Percentiles rank a stretch among this genome's conserved stretches.
These are phyloP conservation scores for Sapria himalayana DNA, from an alignment of 345 rosid species.

Conservation along the genomic window DNA sequence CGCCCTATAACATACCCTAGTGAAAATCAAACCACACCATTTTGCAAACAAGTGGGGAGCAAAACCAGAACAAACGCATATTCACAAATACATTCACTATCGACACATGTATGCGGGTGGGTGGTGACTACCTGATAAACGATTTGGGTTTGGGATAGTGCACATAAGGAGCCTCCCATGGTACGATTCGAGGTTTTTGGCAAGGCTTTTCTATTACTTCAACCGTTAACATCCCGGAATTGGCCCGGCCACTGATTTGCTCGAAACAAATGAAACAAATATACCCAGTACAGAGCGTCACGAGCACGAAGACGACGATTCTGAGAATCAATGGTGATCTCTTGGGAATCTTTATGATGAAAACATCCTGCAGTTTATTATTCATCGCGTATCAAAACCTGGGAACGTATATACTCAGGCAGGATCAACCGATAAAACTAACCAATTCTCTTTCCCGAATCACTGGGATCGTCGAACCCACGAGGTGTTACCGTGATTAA, in stretches of 20 bases:
- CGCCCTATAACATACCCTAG: slow-evolving; percentile 26
- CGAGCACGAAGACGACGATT: slow-evolving; percentile 63
- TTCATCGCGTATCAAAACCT: too few species aligned
- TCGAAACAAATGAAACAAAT: slow-evolving; percentile 64
- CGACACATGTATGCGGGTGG: too few species aligned
- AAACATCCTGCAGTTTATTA: slow-evolving; percentile 36
- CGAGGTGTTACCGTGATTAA: too few species aligned
- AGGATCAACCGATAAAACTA: too few species aligned
- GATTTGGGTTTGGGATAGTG: slow-evolving; percentile 74
- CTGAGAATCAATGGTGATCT: slow-evolving; percentile 66
- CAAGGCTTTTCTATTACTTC: slow-evolving; percentile 42
- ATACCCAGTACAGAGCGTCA: slow-evolving; percentile 64
- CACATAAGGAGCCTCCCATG: slow-evolving; percentile 81
- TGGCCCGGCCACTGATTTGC: slow-evolving; percentile 40
- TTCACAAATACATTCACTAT: slow-evolving; percentile 1
- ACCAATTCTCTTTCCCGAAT: too few species aligned
- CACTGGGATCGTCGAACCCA: too few species aligned
- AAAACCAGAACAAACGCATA: slow-evolving; percentile 7
- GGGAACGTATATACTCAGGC: too few species aligned
- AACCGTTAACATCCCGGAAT: slow-evolving; percentile 24
- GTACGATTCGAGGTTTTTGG: slow-evolving; percentile 54
- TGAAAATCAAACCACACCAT: background rate
- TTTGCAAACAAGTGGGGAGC: too few species aligned
- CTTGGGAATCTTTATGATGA: slow-evolving; percentile 51
- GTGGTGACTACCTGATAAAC: slow-evolving; percentile 71